phyloP scores from a whole-genome alignment of 805 yeast genomes.

The Saccharomycopsis synnaedendra region DNA sequence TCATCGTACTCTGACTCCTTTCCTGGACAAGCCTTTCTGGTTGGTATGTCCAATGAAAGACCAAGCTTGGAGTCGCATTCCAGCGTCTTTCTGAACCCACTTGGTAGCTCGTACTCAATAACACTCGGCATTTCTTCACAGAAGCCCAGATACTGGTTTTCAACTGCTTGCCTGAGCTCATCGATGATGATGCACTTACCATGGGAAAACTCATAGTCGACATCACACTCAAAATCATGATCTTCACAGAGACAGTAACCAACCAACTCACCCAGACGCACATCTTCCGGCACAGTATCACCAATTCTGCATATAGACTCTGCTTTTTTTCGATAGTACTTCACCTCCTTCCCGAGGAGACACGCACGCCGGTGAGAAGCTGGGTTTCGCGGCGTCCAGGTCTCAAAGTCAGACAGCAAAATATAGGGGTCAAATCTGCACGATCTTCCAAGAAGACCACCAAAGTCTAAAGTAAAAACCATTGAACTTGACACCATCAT shows the following conservation, averaged over 20 bases:
- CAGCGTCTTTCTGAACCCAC: constrained; percentile 85
- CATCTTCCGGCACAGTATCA: constrained; percentile 20
- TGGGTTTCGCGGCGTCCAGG: constrained; percentile 53
- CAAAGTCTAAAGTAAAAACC: constrained; percentile 46
- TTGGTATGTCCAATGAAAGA: constrained; percentile 49
- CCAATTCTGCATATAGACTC: constrained; percentile 57
- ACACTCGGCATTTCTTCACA: constrained; percentile 41
- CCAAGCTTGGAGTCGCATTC: constrained; percentile 68
- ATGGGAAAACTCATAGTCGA: constrained; percentile 50
- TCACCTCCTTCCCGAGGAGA: constrained; percentile 58
- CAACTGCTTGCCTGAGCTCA: constrained; percentile 57
- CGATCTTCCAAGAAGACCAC: constrained; percentile 26
- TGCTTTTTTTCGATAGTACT: constrained; percentile 44
- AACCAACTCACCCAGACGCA: constrained; percentile 24
- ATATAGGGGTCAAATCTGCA: constrained; percentile 13
- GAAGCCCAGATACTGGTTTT: constrained; percentile 47
- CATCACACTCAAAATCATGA: constrained; percentile 89
- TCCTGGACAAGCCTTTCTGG: constrained; percentile 80
- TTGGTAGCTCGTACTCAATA: constrained; percentile 74
- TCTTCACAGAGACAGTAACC: constrained; percentile 73
- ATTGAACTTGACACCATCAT: constrained; percentile 24
- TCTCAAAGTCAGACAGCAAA: constrained; percentile 42
- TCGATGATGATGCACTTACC: constrained; percentile 47
- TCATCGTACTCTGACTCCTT: constrained; percentile 50
- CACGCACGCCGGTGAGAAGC: constrained; percentile 28